Percentiles rank a stretch among this genome's conserved stretches.
These are phyloP conservation scores for Sporopachydermia lactativora DNA, from an alignment of 805 yeast species.

Conservation along the genomic window DNA sequence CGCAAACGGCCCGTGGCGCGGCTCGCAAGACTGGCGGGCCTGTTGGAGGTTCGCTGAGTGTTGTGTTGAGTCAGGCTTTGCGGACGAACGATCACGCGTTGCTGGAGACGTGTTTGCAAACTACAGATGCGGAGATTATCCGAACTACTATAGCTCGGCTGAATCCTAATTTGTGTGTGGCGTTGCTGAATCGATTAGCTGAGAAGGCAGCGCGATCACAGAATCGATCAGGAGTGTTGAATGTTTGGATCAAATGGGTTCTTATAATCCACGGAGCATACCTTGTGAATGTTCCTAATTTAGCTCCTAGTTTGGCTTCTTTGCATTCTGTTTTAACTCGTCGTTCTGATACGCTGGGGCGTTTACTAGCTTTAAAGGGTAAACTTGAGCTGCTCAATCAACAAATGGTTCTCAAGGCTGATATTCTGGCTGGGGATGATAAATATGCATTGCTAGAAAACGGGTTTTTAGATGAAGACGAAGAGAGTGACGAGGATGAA, in stretches of 20 bases:
- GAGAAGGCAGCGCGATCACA: conserved; percentile 38
- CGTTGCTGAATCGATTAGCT: conserved; percentile 32
- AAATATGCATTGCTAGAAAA: conserved; percentile 16
- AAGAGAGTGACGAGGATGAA: conserved; percentile 18
- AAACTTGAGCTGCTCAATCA: conserved; percentile 62
- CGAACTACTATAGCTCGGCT: conserved; percentile 41
- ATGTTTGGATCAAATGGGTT: conserved; percentile 73
- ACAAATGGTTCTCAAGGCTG: conserved; percentile 58
- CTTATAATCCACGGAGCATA: conserved; percentile 58
- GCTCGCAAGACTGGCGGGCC: conserved; percentile 9
- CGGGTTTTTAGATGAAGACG: conserved; percentile 19
- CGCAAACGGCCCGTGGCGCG: conserved; percentile 14
- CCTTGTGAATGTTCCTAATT: conserved; percentile 34
- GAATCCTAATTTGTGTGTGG: conserved; percentile 27
- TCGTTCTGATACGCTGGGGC: conserved; percentile 45
- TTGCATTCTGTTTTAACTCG: conserved; percentile 43
- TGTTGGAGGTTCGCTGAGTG: conserved; percentile 56
- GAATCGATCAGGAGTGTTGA: conserved; percentile 33
- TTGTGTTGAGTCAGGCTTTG: conserved; percentile 79
- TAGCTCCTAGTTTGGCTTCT: conserved; percentile 39
- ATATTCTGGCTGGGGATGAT: conserved; percentile 24
- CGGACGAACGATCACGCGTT: conserved; percentile 76
- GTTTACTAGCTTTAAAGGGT: conserved; percentile 72
- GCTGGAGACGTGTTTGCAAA: conserved; percentile 65
- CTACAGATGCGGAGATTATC: conserved; percentile 35